A percentile compares a stretch with the other conserved stretches of the same genome.
phyloP scores from a whole-genome alignment of 495 filamentous ascomycete species.

The Penicillium angulare region DNA sequence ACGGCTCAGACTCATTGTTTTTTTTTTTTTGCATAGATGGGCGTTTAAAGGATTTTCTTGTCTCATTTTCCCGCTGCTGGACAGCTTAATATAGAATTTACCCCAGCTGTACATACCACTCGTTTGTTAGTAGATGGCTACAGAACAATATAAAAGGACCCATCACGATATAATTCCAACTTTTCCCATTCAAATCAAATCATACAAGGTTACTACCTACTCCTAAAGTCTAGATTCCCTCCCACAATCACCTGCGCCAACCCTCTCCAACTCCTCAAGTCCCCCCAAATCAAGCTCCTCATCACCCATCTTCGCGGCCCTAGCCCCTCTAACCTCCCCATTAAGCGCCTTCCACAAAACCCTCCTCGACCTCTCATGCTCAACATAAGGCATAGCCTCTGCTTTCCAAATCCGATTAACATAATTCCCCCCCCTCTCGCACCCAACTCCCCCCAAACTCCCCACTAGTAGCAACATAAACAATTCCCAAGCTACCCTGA shows the following conservation, averaged over 20 bases:
- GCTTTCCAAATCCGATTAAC: conserved; percentile 30
- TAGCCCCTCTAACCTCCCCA: no score
- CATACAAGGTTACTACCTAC: no score
- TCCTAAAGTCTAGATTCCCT: no score
- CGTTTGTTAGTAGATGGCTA: not conserved
- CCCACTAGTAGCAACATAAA: conserved; percentile 18
- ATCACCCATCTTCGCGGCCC: no score
- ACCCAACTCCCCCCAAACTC: conserved; percentile 14
- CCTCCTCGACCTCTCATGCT: conserved; percentile 12
- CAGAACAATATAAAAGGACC: no score
- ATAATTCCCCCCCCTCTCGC: conserved; percentile 24
- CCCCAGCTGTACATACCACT: conserved; percentile 19
- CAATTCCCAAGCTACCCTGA: conserved; percentile 25
- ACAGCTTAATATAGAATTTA: conserved; percentile 24
- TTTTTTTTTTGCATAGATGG: conserved; percentile 14
- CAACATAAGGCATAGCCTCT: conserved; percentile 5
- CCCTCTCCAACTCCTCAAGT: no score
- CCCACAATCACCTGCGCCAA: no score
- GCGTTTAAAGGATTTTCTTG: conserved; percentile 23
- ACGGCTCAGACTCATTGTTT: not conserved
- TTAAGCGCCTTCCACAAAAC: no score
- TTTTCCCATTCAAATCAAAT: no score
- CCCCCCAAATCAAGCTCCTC: no score
- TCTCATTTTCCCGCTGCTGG: conserved; percentile 23
- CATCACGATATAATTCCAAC: no score